phyloP scores from a whole-genome alignment of 352 stramenopile species.

The Poterioochromonas sp. region DNA sequence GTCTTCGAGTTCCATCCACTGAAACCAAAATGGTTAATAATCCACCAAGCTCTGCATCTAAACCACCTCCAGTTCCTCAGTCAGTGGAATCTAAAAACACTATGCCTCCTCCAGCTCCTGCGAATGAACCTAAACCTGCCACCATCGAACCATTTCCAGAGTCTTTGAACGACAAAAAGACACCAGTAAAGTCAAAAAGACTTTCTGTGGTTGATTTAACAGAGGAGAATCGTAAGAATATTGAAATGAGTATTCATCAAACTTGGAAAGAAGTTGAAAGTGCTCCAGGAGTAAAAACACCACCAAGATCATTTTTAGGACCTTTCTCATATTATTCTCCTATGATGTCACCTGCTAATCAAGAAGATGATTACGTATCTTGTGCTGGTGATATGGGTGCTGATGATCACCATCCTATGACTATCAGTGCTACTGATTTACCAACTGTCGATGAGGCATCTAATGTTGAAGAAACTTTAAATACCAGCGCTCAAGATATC shows the following conservation, averaged over 20 bases:
- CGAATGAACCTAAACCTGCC: not conserved
- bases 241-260: not conserved
- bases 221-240: not conserved
- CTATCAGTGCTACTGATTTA: not conserved
- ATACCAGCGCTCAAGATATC: no score
- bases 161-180: not conserved
- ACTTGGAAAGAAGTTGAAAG: constrained; percentile 3
- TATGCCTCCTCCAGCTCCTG: not conserved
- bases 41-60: not conserved
- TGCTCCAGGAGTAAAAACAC: not conserved
- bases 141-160: not conserved
- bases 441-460: not conserved
- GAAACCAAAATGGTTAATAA: no score
- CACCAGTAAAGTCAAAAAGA: not conserved
- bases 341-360: not conserved
- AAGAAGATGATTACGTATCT: not conserved
- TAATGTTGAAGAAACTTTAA: not conserved
- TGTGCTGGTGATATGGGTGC: not conserved
- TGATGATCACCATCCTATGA: not conserved
- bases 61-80: not conserved
- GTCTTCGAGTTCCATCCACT: no score
- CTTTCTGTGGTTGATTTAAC: not conserved
- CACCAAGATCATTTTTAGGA: not conserved
- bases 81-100: no score
- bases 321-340: constrained; percentile 22